A percentile compares a stretch with the other conserved stretches of the same genome.
Conservation (phyloP, 164 flowering plant species). For the Piper longum region DNA sequence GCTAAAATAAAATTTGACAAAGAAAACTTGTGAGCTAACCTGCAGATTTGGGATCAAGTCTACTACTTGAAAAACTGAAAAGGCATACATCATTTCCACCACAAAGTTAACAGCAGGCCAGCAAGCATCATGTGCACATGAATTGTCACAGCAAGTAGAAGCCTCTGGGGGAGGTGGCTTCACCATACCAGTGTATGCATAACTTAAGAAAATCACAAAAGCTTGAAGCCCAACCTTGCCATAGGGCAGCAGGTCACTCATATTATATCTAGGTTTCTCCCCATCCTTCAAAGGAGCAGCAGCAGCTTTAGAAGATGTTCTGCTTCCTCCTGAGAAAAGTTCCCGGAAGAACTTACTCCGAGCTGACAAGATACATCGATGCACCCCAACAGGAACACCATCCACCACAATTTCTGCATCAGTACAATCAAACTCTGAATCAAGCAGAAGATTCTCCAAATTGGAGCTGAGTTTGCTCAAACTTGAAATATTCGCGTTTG, state of each 20-base stretch:
- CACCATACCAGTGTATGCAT: slow-evolving; percentile 56
- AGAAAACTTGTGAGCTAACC: slow-evolving; percentile 21
- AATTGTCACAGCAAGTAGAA: slow-evolving; percentile 51
- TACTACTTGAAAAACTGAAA: slow-evolving; percentile 39
- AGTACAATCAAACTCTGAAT: slow-evolving; percentile 25
- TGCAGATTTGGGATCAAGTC: slow-evolving; percentile 58
- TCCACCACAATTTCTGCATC: slow-evolving; percentile 59
- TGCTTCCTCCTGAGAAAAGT: slow-evolving; percentile 23
- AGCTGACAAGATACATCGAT: slow-evolving; percentile 55
- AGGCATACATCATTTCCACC: slow-evolving; percentile 61
- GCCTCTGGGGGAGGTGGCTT: slow-evolving; percentile 45
- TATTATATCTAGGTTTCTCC: slow-evolving; percentile 33
- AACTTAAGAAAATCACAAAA: slow-evolving; percentile 40
- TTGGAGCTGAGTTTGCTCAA: slow-evolving; percentile 41
- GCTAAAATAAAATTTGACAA: too few relatives aligned
- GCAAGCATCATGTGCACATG: slow-evolving; percentile 56
- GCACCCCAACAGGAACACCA: slow-evolving; percentile 34
- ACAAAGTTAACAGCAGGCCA: slow-evolving; percentile 52
- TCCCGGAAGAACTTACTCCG: slow-evolving; percentile 47
- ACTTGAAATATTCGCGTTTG: slow-evolving; percentile 33
- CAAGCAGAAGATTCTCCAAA: slow-evolving; percentile 38
- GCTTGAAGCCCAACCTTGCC: slow-evolving; percentile 58
- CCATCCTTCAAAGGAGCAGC: slow-evolving; percentile 8
- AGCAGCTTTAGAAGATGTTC: slow-evolving; percentile 2
- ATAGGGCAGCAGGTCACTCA: slow-evolving; percentile 42